Conservation (phyloP, 1,284 basidiomycete species). For the Testicularia cyperi region DNA sequence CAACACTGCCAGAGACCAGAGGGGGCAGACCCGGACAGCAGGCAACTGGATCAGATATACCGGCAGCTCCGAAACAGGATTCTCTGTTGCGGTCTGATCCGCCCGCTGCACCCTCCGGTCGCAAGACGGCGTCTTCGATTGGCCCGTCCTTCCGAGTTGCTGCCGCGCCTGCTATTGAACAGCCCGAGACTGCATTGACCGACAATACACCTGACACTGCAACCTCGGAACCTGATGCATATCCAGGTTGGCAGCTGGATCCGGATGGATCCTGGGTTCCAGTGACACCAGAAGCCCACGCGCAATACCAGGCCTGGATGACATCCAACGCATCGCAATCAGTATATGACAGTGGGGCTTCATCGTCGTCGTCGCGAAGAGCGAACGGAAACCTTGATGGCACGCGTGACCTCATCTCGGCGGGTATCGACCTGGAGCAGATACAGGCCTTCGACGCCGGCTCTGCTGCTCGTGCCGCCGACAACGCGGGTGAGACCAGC, state of each 20-base stretch:
- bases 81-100: too few species aligned
- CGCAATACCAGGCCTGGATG: slow-evolving; percentile 38
- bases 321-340: too few species aligned
- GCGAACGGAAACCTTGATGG: slow-evolving; percentile 19
- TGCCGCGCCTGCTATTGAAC: slow-evolving; percentile 40
- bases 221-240: slow-evolving; percentile 7
- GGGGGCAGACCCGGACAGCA: too few species aligned
- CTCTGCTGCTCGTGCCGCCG: slow-evolving; percentile 35
- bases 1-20: too few species aligned
- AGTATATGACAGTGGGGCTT: too few species aligned
- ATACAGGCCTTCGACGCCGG: slow-evolving; percentile 34
- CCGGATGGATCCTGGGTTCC: slow-evolving; percentile 57
- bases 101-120: too few species aligned
- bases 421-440: slow-evolving; percentile 10
- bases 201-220: background rate
- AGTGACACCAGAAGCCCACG: slow-evolving; percentile 56
- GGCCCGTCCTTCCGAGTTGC: slow-evolving; percentile 18
- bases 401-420: slow-evolving; percentile 16
- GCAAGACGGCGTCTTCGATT: background rate
- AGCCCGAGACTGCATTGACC: background rate
- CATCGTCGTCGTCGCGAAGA: background rate
- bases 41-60: too few species aligned
- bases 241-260: slow-evolving; percentile 55
- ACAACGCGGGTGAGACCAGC: slow-evolving; percentile 3
- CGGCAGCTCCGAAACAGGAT: too few species aligned